phyloP scores from a whole-genome alignment of 2,329 filamentous ascomycete genomes.

The Scytalidium lignicola region DNA sequence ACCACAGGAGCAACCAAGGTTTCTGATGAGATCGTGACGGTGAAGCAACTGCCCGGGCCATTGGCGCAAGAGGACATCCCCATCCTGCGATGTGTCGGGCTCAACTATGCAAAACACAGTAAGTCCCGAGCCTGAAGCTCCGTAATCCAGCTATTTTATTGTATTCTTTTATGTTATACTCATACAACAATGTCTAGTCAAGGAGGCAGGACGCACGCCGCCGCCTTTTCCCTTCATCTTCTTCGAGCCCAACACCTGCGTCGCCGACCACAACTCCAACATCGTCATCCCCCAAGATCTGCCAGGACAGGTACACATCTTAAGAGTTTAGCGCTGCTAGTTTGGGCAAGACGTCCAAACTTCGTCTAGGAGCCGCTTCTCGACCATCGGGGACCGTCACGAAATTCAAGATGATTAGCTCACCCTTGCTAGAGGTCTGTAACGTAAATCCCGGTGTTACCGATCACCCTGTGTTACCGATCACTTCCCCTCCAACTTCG shows the following conservation, averaged over 20 bases:
- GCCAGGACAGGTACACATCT: too few relatives aligned
- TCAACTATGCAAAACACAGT: slow-evolving; percentile 57
- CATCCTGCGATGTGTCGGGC: slow-evolving; percentile 52
- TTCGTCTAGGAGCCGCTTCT: too few relatives aligned
- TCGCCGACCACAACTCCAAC: slow-evolving; percentile 29
- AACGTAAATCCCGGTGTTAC: too few relatives aligned
- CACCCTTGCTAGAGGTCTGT: too few relatives aligned
- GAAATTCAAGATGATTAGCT: too few relatives aligned
- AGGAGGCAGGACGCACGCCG: slow-evolving; percentile 43
- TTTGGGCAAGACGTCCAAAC: too few relatives aligned
- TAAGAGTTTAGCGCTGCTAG: too few relatives aligned
- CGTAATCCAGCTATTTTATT: neutral
- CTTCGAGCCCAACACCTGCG: slow-evolving; percentile 40
- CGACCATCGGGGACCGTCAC: too few relatives aligned
- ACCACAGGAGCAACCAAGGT: slow-evolving; percentile 40
- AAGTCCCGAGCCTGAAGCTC: slow-evolving; percentile 8
- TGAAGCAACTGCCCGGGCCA: slow-evolving; percentile 49
- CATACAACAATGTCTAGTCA: slow-evolving; percentile 32
- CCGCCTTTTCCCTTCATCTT: slow-evolving; percentile 47
- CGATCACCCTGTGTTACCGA: too few relatives aligned
- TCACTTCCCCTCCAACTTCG: too few relatives aligned
- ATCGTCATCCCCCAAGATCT: slow-evolving; percentile 43
- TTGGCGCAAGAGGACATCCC: slow-evolving; percentile 45
- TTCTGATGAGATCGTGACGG: slow-evolving; percentile 47
- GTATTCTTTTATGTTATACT: neutral